Evolutionary conservation across 352 stramenopile genomes (phyloP), one percentile per base, ranked within the genome.

Genomic region (Phytopythium cucurbitacearum): DNA sequence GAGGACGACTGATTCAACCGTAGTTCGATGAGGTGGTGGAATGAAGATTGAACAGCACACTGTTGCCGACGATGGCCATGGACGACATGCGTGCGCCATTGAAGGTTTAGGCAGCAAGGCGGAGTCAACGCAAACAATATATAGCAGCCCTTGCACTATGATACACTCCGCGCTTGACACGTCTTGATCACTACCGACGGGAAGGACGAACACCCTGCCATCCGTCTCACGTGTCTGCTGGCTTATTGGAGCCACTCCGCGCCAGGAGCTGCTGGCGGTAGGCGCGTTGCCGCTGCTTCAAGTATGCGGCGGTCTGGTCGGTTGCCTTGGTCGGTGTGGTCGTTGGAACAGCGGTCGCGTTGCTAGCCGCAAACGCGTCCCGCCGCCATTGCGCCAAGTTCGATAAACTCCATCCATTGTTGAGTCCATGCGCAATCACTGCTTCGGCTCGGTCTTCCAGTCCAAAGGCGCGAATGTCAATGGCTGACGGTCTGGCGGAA

Each of bases 381-480:
- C 73, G 65, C 21, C 82, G 73, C 82, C 82, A 92, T 47, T 87
- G 79, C 28, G 73, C 64, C 21, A 92, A 56, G 28, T 85, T 76
- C 7, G 58, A 64, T 36, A 92, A 70, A 47, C 67, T 73, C 82
- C 82, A 92, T 48, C 48, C 69, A 16, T 57, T 54, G 48, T 53
- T 73, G 3, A 21, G 4, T 16, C 62, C 63, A 21, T 57, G 62
- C 8, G 77, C 76, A 9, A 90, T 92, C 8, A 91, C 72, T 9
- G 82, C 82, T 40, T 88, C 69, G 0, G 80, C 80, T n/a, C 72
- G 79, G 61, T 92, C 82, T 65, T 92, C 82, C 3, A 92, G 69
- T 11, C 77, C 82, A 15, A 80, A 89, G 5, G 80, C 82, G n/a
- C 65, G 67, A 33, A 91, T 71, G 40, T 92, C 71, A 15, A 89